These are phyloP conservation scores for Jaltomata sinuosa DNA, from an alignment of 257 asterid genomes.

Conservation along the genomic window DNA sequence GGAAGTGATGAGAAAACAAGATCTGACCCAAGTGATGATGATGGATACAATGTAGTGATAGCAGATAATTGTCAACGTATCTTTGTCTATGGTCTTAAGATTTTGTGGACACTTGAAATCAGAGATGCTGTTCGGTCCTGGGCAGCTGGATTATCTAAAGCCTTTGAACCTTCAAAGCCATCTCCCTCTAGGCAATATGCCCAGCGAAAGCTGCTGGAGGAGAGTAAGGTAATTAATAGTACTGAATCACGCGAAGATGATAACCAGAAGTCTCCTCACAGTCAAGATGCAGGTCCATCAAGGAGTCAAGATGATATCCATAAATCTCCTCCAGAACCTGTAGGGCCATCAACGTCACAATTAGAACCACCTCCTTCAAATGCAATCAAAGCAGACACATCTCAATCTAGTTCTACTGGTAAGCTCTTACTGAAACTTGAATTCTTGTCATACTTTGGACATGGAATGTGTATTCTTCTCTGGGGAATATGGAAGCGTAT, in stretches of 20 bases:
- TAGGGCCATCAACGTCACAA: conserved; percentile 44
- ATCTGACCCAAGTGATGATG: conserved; percentile 97
- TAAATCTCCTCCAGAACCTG: conserved; percentile 34
- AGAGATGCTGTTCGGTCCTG: conserved; percentile 99
- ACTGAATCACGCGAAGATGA: conserved; percentile 49
- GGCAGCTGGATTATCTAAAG: conserved; percentile 96
- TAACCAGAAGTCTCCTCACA: conserved; percentile 34
- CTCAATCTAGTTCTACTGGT: conserved; percentile 46
- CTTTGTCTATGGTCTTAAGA: conserved; percentile 89
- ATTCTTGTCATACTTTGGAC: neutral
- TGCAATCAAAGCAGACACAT: conserved; percentile 20
- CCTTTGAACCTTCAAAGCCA: conserved; percentile 92
- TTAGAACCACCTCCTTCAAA: conserved; percentile 45
- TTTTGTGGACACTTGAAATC: conserved; percentile 95
- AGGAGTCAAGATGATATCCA: conserved; percentile 37
- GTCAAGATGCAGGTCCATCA: conserved; percentile 49
- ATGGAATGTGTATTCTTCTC: neutral
- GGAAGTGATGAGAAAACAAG: conserved; percentile 89
- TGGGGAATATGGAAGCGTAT: neutral
- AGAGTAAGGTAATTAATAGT: conserved; percentile 36
- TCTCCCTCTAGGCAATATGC: conserved; percentile 97
- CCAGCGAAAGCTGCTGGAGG: conserved; percentile 81
- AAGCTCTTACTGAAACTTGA: conserved; percentile 18
- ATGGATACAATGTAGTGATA: conserved; percentile 86
- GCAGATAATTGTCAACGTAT: conserved; percentile 96